phyloP scores from a whole-genome alignment of 75 land plant genomes.

The Cunninghamia lanceolata region DNA sequence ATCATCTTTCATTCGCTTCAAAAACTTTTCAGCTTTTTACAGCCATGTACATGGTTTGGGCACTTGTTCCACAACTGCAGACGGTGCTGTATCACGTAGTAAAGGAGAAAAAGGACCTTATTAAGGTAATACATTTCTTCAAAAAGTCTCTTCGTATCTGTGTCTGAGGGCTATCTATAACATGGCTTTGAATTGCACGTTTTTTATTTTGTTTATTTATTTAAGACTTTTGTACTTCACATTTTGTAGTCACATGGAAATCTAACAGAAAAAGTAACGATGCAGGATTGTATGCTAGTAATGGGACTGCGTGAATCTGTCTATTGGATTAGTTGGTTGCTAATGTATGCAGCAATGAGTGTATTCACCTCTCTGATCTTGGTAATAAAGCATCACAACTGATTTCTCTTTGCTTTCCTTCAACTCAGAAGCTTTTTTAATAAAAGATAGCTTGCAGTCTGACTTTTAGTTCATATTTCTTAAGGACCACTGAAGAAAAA shows the following conservation, averaged over 20 bases:
- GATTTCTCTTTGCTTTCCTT: neutral
- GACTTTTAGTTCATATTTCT: neutral
- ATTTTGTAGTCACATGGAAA: neutral
- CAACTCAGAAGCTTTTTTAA: neutral
- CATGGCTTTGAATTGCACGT: neutral
- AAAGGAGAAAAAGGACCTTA: slow-evolving; percentile 25
- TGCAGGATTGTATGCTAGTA: slow-evolving; percentile 33
- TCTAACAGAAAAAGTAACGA: neutral
- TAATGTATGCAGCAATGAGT: slow-evolving; percentile 27
- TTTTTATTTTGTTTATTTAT: neutral
- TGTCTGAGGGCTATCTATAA: neutral
- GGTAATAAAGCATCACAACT: slow-evolving; percentile 5
- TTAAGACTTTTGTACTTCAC: neutral
- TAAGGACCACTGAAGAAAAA: neutral
- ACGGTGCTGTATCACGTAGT: slow-evolving; percentile 26
- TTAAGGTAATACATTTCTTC: slow-evolving; percentile 20
- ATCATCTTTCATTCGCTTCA: slow-evolving; percentile 26
- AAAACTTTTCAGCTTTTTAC: slow-evolving; percentile 25
- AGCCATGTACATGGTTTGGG: slow-evolving; percentile 36
- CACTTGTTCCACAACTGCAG: slow-evolving; percentile 31
- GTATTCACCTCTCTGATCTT: slow-evolving; percentile 24
- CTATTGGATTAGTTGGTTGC: slow-evolving; percentile 27
- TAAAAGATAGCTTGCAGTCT: neutral
- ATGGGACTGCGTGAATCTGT: slow-evolving; percentile 32
- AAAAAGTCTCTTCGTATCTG: neutral